Percentiles rank a stretch among this genome's conserved stretches.
phyloP scores from a whole-genome alignment of 306 rosid genomes.

The Canavalia ensiformis region DNA sequence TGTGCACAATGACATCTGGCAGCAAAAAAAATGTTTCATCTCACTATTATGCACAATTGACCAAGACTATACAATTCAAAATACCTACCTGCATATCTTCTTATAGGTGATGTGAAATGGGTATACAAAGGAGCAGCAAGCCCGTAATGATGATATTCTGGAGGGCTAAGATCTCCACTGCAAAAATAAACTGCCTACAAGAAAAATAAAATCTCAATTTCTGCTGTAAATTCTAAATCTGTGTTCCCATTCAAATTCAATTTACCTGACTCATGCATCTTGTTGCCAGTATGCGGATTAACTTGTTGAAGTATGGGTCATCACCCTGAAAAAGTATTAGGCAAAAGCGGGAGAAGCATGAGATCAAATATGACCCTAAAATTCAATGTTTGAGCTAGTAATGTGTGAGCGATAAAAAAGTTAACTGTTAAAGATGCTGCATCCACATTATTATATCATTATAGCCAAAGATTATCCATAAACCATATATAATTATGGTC shows the following conservation, averaged over 20 bases:
- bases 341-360: background rate
- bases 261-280: constrained; percentile 99
- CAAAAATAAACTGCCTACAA: constrained; percentile 93
- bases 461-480: constrained; percentile 16
- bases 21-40: constrained; percentile 44
- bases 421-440: constrained; percentile 20
- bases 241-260: constrained; percentile 37
- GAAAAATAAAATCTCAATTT: constrained; percentile 28
- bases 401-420: constrained; percentile 8
- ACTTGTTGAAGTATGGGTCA: constrained; percentile 96
- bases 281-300: constrained; percentile 91
- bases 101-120: constrained; percentile 97
- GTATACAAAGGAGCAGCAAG: constrained; percentile 94
- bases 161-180: constrained; percentile 95
- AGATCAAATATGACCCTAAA: constrained; percentile 20
- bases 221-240: constrained; percentile 27
- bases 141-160: constrained; percentile 96
- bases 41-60: constrained; percentile 29
- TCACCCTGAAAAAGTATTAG: constrained; percentile 67
- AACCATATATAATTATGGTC: constrained; percentile 6
- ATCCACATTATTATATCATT: constrained; percentile 1
- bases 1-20: constrained; percentile 93
- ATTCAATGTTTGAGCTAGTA: constrained; percentile 5
- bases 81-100: constrained; percentile 91
- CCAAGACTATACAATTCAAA: constrained; percentile 30